A percentile compares a stretch with the other conserved stretches of the same genome.
Conservation (phyloP, 345 rosid genomes). For the Pugionium cornutum region DNA sequence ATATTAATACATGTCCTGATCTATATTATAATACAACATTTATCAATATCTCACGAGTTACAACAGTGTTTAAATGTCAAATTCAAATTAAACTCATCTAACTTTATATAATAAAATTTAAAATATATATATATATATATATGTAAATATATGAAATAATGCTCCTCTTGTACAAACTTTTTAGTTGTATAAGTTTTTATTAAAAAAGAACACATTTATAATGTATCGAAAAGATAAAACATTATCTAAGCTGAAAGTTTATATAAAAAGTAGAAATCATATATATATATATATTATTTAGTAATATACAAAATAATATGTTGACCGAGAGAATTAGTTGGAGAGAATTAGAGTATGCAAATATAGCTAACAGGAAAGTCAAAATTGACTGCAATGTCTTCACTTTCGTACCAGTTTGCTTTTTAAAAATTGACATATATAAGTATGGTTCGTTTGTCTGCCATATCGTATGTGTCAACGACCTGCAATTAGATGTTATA, state of each 20-base stretch:
- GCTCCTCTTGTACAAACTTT: background rate
- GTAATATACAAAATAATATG: background rate
- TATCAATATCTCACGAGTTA: too few species aligned
- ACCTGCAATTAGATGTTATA: too few species aligned
- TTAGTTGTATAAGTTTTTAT: background rate
- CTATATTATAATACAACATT: too few species aligned
- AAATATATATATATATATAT: too few species aligned
- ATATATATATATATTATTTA: background rate
- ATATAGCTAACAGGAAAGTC: background rate
- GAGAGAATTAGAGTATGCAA: background rate
- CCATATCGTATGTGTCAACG: too few species aligned
- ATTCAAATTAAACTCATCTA: too few species aligned
- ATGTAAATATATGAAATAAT: background rate
- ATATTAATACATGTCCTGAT: too few species aligned
- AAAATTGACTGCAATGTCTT: background rate
- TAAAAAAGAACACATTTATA: background rate
- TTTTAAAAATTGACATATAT: background rate
- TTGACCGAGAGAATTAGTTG: constrained; percentile 13
- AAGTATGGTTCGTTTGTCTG: too few species aligned
- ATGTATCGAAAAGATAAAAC: background rate
- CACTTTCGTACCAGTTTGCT: background rate
- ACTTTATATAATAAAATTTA: too few species aligned
- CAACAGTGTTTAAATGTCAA: too few species aligned
- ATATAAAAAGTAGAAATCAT: too few species aligned
- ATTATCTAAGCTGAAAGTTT: background rate